Evolutionary conservation across 2,329 filamentous ascomycete genomes (phyloP).

Genomic region (Coleophoma eucalyptorum): DNA sequence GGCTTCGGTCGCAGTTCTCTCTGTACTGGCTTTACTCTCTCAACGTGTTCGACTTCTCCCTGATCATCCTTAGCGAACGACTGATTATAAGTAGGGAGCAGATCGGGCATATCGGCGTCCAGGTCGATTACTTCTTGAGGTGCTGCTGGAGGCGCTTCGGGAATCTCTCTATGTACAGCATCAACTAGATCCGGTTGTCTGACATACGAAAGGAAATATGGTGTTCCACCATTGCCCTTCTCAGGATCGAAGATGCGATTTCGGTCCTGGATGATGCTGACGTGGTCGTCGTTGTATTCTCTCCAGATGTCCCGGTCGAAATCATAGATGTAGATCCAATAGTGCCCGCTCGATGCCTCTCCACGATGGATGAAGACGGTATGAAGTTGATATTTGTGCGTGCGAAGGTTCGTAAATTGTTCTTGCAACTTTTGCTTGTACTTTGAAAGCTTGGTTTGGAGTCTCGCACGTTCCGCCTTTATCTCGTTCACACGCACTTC

Average conservation of each 20-base stretch:
- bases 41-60: not conserved
- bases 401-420: conserved; percentile 60
- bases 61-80: not conserved
- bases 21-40: not conserved
- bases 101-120: not conserved
- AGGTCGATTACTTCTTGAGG: not conserved
- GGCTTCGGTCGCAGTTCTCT: not conserved
- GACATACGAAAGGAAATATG: conserved; percentile 84
- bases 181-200: conserved; percentile 58
- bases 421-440: conserved; percentile 32
- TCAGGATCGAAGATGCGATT: conserved; percentile 66
- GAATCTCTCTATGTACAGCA: conserved; percentile 44
- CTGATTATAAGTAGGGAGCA: not conserved
- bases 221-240: conserved; percentile 64
- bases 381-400: conserved; percentile 77
- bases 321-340: conserved; percentile 92
- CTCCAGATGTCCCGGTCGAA: conserved; percentile 80
- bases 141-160: conserved; percentile 3
- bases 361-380: conserved; percentile 91
- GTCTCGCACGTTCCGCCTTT: conserved; percentile 42
- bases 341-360: conserved; percentile 72
- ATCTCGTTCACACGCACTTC: conserved; percentile 39
- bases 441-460: conserved; percentile 29
- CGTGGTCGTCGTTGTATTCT: conserved; percentile 87
- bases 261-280: conserved; percentile 63